These are phyloP conservation scores for Bryopsis sp. DNA, from an alignment of 139 green algal genomes.

Conservation along the genomic window DNA sequence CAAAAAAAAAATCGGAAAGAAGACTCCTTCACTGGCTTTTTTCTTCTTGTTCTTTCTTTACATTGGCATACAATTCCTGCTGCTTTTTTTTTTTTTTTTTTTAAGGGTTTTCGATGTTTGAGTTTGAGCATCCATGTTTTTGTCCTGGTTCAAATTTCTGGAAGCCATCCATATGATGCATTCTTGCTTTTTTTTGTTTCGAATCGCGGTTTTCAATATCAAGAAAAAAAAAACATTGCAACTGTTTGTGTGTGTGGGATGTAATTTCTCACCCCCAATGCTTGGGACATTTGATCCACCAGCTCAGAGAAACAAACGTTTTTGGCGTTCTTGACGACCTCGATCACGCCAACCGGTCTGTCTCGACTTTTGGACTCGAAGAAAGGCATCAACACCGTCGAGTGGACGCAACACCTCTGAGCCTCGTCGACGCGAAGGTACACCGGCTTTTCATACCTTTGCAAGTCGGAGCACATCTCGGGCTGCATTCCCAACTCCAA, in stretches of 20 bases:
- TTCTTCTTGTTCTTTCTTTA: too few species aligned
- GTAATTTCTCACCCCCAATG: background rate
- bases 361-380: slow-evolving; percentile 28
- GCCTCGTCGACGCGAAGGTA: slow-evolving; percentile 70
- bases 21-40: too few species aligned
- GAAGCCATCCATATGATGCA: background rate
- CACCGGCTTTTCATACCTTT: slow-evolving; percentile 66
- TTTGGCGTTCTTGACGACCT: slow-evolving; percentile 58
- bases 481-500: slow-evolving; percentile 42
- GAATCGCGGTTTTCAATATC: background rate
- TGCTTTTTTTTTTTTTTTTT: too few species aligned
- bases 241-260: background rate
- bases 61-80: too few species aligned
- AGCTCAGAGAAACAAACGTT: slow-evolving; percentile 46
- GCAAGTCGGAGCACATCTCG: slow-evolving; percentile 69
- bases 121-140: too few species aligned
- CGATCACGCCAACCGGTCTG: slow-evolving; percentile 56
- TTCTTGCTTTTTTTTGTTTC: background rate
- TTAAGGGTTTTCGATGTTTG: too few species aligned
- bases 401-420: slow-evolving; percentile 66
- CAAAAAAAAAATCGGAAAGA: too few species aligned
- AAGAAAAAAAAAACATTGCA: background rate
- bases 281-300: background rate
- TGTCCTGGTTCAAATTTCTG: background rate
- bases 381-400: slow-evolving; percentile 58